These are phyloP conservation scores for Trichoderma harzianum DNA, from an alignment of 2,329 filamentous ascomycete species.

Conservation along the genomic window DNA sequence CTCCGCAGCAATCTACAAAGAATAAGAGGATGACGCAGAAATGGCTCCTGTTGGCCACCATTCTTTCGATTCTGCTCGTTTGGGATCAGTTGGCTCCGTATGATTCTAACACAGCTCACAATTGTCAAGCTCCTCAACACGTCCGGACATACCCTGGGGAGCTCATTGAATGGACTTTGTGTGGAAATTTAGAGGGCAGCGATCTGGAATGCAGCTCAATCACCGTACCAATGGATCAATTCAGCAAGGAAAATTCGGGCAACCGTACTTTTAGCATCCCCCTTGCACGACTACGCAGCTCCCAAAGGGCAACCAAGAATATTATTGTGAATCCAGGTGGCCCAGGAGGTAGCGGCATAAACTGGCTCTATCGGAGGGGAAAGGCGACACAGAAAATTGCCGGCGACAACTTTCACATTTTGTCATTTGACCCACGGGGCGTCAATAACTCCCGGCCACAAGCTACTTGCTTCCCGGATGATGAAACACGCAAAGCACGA, in stretches of 20 bases:
- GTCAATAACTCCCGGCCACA: neutral
- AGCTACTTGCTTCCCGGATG: neutral
- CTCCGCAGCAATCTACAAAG: neutral
- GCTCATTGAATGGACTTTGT: constrained; percentile 38
- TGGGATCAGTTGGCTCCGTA: neutral
- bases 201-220: constrained; percentile 42
- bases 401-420: constrained; percentile 44
- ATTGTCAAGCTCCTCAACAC: neutral
- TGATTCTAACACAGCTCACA: neutral
- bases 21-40: neutral
- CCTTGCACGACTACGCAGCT: neutral
- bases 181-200: constrained; percentile 36
- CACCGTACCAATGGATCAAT: constrained; percentile 47
- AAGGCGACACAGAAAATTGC: constrained; percentile 32
- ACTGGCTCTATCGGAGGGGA: constrained; percentile 32
- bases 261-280: constrained; percentile 20
- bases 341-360: constrained; percentile 42
- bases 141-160: constrained; percentile 32
- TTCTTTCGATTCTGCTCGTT: neutral
- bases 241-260: constrained; percentile 32
- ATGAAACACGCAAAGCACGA: neutral
- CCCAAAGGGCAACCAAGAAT: constrained; percentile 34
- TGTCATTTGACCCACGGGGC: constrained; percentile 34
- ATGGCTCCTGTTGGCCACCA: neutral
- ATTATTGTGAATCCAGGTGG: constrained; percentile 47